Percentiles rank a stretch among this genome's conserved stretches.
Evolutionary conservation across 371 early-diverging fungal species (phyloP).

Genomic region (Mortierella polycephala): DNA sequence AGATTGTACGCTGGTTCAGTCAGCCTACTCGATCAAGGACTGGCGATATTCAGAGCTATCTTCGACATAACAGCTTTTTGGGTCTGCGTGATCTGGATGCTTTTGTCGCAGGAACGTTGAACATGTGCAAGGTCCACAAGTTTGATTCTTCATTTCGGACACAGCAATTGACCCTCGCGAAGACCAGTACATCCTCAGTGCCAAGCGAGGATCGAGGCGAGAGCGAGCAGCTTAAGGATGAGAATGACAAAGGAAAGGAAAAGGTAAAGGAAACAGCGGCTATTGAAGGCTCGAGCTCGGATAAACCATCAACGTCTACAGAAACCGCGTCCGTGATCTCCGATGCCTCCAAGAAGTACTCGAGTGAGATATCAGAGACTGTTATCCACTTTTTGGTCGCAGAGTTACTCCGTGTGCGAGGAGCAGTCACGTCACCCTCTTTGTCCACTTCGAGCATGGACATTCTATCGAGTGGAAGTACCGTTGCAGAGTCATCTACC

Average conservation of each 20-base stretch:
- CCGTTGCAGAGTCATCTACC: neutral
- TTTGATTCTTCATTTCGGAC: conserved; percentile 67
- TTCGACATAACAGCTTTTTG: conserved; percentile 77
- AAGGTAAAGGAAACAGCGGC: conserved; percentile 15
- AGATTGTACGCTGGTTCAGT: conserved; percentile 80
- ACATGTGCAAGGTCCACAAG: conserved; percentile 73
- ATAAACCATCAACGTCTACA: conserved; percentile 3
- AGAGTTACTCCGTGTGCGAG: conserved; percentile 54
- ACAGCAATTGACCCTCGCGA: conserved; percentile 63
- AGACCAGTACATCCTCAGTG: conserved; percentile 5
- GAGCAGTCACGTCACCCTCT: conserved; percentile 5
- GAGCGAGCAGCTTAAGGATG: conserved; percentile 17
- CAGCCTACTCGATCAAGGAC: conserved; percentile 72
- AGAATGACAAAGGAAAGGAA: conserved; percentile 33
- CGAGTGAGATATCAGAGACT: conserved; percentile 57
- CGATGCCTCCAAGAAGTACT: conserved; percentile 46
- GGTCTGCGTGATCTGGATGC: conserved; percentile 78
- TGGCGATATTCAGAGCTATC: conserved; percentile 77
- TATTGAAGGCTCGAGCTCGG: conserved; percentile 7
- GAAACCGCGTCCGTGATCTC: conserved; percentile 16
- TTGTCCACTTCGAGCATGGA: neutral
- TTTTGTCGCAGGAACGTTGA: conserved; percentile 75
- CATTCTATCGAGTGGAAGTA: neutral
- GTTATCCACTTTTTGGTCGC: conserved; percentile 59
- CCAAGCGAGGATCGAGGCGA: conserved; percentile 21